Conservation (phyloP, 164 flowering plant genomes). For the Platanus orientalis region DNA sequence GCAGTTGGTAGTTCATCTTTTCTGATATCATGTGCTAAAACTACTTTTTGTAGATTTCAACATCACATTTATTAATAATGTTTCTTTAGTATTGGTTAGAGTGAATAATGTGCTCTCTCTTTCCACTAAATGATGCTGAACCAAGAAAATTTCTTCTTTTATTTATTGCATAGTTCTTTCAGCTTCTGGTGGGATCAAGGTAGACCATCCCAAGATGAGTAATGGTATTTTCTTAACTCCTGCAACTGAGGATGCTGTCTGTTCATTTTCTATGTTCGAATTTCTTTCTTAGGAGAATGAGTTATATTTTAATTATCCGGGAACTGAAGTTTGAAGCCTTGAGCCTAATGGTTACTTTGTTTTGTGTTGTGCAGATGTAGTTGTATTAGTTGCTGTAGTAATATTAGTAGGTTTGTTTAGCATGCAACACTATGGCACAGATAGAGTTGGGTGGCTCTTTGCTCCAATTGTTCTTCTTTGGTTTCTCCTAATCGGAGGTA, state of each 20-base stretch:
- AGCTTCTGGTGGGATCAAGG: slow-evolving; percentile 95
- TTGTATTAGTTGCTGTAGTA: slow-evolving; percentile 68
- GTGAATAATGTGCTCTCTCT: not conserved
- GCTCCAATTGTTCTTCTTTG: slow-evolving; percentile 92
- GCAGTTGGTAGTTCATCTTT: no score
- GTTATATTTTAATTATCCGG: not conserved
- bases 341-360: not conserved
- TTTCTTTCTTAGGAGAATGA: not conserved
- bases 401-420: no score
- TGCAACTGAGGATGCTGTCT: not conserved
- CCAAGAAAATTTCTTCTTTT: not conserved
- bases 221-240: slow-evolving; percentile 44
- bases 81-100: no score
- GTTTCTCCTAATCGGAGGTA: slow-evolving; percentile 87
- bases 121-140: no score
- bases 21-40: not conserved
- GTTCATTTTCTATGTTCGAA: not conserved
- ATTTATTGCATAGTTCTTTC: slow-evolving; percentile 76
- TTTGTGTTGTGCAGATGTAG: slow-evolving; percentile 53
- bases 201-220: no score
- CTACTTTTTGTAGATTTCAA: no score
- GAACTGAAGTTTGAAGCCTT: not conserved
- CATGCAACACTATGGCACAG: no score
- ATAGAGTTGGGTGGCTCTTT: slow-evolving; percentile 91
- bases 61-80: not conserved